A percentile compares a stretch with the other conserved stretches of the same genome.
These are phyloP conservation scores for Skeletonema grethae DNA, from an alignment of 108 stramenopile genomes.

Conservation along the genomic window DNA sequence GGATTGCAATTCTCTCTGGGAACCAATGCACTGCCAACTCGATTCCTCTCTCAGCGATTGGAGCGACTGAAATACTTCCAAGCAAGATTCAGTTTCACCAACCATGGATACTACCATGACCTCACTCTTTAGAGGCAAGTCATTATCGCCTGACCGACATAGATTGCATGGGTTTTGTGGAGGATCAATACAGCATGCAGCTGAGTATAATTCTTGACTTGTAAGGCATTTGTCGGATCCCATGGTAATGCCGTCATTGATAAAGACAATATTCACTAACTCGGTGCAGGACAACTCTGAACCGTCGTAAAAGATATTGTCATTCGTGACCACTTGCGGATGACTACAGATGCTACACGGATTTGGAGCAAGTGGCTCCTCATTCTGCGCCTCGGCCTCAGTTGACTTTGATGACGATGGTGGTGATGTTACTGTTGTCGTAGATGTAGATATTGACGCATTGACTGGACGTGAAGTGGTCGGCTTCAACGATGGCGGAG, in stretches of 20 bases:
- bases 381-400: neutral
- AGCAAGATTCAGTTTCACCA: slow-evolving; percentile 12
- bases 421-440: neutral
- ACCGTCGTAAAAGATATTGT: slow-evolving; percentile 23
- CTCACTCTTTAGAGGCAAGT: slow-evolving; percentile 25
- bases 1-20: slow-evolving; percentile 21
- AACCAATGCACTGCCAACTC: slow-evolving; percentile 21
- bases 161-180: slow-evolving; percentile 33
- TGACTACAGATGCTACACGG: slow-evolving; percentile 37
- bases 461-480: too few species aligned
- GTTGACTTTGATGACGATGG: neutral
- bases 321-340: slow-evolving; percentile 15
- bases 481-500: too few species aligned
- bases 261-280: slow-evolving; percentile 30
- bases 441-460: neutral
- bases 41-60: slow-evolving; percentile 24
- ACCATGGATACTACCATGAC: slow-evolving; percentile 19
- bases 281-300: slow-evolving; percentile 30
- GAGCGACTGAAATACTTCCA: slow-evolving; percentile 23
- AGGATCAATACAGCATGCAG: slow-evolving; percentile 30
- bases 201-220: slow-evolving; percentile 30
- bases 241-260: slow-evolving; percentile 12
- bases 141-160: slow-evolving; percentile 17
- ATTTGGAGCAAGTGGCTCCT: neutral
- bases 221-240: slow-evolving; percentile 26